phyloP scores from a whole-genome alignment of 2,329 filamentous ascomycete genomes.

The Tolypocladium ophioglossoides region DNA sequence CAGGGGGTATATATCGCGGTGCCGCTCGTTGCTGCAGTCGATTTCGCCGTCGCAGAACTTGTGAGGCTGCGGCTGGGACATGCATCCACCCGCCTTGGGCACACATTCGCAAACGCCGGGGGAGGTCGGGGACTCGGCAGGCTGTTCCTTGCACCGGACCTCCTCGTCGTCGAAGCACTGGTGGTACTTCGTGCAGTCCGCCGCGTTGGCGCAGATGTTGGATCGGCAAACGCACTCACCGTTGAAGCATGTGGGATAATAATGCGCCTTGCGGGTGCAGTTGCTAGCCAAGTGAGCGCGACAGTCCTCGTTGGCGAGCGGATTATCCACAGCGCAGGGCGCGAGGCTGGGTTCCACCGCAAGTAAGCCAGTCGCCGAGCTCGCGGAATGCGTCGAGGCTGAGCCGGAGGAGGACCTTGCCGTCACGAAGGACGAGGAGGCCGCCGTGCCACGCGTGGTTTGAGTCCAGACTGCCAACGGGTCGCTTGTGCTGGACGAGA shows the following conservation, averaged over 20 bases:
- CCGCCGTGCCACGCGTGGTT: neutral
- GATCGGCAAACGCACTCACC: constrained; percentile 4
- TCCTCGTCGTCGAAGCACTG: constrained; percentile 6
- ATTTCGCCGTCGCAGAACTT: neutral
- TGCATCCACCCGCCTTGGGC: neutral
- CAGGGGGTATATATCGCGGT: constrained; percentile 4
- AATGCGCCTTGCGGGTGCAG: constrained; percentile 1
- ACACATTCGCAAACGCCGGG: constrained; percentile 2
- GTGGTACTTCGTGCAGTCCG: neutral
- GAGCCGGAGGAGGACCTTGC: too few relatives aligned
- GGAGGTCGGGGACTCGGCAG: neutral
- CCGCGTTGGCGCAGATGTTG: constrained; percentile 1
- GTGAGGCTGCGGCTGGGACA: constrained; percentile 1
- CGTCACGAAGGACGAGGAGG: too few relatives aligned
- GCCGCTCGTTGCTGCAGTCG: constrained; percentile 2
- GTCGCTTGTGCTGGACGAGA: neutral
- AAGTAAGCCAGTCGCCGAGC: neutral
- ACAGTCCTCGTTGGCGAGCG: constrained; percentile 4
- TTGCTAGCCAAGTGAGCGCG: constrained; percentile 1
- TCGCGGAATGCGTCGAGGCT: neutral
- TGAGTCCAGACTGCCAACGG: neutral
- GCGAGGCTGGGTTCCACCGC: neutral
- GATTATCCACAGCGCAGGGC: neutral
- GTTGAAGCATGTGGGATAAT: constrained; percentile 4
- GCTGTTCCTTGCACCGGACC: neutral